Evolutionary conservation across 805 yeast species (phyloP).

Genomic region (Lachancea sp.): DNA sequence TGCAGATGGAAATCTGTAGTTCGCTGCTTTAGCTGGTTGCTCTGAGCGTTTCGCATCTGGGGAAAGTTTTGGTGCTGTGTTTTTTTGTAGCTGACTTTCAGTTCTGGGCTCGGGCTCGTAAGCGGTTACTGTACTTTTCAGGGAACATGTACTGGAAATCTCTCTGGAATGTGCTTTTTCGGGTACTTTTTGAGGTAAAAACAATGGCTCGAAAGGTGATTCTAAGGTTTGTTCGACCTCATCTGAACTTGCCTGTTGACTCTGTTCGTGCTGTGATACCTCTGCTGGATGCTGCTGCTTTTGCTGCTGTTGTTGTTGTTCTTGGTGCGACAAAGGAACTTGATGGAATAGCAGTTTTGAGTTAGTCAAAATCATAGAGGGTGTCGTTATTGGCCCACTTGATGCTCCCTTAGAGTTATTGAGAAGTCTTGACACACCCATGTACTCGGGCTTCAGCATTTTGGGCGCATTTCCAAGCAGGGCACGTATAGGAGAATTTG

Average conservation of each 20-base stretch:
- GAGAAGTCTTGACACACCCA: constrained; percentile 7
- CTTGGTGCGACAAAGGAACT: background rate
- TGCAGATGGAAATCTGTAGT: constrained; percentile 8
- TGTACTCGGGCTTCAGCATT: constrained; percentile 28
- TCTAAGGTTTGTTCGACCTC: background rate
- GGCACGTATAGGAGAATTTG: constrained; percentile 26
- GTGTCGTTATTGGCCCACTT: constrained; percentile 2
- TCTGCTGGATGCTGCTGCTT: background rate
- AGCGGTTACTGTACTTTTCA: constrained; percentile 14
- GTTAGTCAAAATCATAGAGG: constrained; percentile 20
- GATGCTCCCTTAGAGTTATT: constrained; percentile 1
- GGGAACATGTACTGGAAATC: constrained; percentile 10
- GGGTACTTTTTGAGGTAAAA: background rate
- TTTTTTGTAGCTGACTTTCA: background rate
- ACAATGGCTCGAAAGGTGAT: background rate
- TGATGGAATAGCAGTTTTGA: constrained; percentile 4
- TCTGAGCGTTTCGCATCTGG: constrained; percentile 1
- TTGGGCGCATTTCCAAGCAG: constrained; percentile 21
- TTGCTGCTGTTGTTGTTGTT: background rate
- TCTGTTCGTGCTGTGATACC: too few species aligned
- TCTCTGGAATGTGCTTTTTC: constrained; percentile 5
- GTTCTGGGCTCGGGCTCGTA: constrained; percentile 9
- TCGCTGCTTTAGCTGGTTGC: constrained; percentile 8
- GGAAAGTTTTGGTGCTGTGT: background rate
- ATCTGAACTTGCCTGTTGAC: too few species aligned